Percentiles rank a stretch among this genome's conserved stretches.
Evolutionary conservation across 257 asterid genomes (phyloP).

Genomic region (Penstemon barbatus): DNA sequence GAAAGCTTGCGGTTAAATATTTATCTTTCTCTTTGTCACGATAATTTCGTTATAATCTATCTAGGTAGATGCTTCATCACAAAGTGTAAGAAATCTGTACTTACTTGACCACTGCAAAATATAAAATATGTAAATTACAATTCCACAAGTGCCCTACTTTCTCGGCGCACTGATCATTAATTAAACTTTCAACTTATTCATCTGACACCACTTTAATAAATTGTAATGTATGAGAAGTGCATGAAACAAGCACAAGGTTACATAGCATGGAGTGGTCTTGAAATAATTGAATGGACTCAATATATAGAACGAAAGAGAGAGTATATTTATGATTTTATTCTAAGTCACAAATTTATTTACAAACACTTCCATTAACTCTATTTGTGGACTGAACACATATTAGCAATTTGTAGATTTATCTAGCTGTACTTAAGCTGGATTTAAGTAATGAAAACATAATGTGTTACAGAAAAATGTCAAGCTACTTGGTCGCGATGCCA

Average conservation of each 20-base stretch:
- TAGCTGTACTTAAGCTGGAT: slow-evolving; percentile 18
- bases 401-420: neutral
- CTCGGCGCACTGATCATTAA: neutral
- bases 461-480: slow-evolving; percentile 9
- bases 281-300: neutral
- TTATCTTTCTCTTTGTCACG: slow-evolving; percentile 4
- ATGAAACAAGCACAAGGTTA: neutral
- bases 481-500: slow-evolving; percentile 11
- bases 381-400: slow-evolving; percentile 1
- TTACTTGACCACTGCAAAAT: neutral
- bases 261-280: neutral
- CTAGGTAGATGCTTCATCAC: slow-evolving; percentile 10
- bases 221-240: neutral
- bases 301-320: neutral
- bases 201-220: neutral
- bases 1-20: slow-evolving; percentile 7
- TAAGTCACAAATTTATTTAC: neutral
- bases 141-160: neutral
- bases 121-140: neutral
- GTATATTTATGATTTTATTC: neutral
- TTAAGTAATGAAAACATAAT: slow-evolving; percentile 7
- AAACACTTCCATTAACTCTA: neutral
- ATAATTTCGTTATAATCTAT: neutral
- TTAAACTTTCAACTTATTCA: neutral
- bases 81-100: slow-evolving; percentile 6